Base-by-base conservation (phyloP, 305 asterid species). In the Vinca major region DNA sequence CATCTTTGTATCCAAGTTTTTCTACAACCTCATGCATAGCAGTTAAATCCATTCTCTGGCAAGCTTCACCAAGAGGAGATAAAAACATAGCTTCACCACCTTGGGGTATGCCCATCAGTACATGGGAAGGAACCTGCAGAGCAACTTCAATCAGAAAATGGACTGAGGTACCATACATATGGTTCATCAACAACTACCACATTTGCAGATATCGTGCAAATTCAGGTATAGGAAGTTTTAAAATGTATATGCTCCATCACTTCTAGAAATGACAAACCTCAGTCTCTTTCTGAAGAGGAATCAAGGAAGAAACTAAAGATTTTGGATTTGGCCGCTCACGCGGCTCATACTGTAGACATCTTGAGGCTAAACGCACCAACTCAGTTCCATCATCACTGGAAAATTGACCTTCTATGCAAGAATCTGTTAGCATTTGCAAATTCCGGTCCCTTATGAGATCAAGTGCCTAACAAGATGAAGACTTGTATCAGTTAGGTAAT, bases 371-470 rank as follows among this genome's bases (percentile, higher is more conserved):
- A 58, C 97, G 94, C 57, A 92, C 97, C 70, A 92, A 82, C 81
- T 92, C 98, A 55, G 96, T 92, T 50, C 96, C 95, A 79, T 88
- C 97, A 76, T 88, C 97, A 74, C 82, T 84, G 36, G 97, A 77
- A 76, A 92, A 88, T 77, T 92, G 95, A 63, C 97, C 97, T 81
- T 92, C 98, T 86, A 92, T 84, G 83, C 98, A 90, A 74, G 98
- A 92, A 80, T 92, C 98, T 1, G 96, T 90, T 40, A 92, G 80
- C 97, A 90, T 92, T 74, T 92, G 98, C 77, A 92, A 89, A 78
- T 92, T 92, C 66, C 97, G 88, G 78, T 88, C 93, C 79, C 85
- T 92, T 65, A 92, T 92, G 87, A 92, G 83, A 90, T 92, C 98
- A 78, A 92, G 97, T 75, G 98, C 98, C 97, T 92, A 93, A 69